Evolutionary conservation across 2,329 filamentous ascomycete species (phyloP), one percentile per base, ranked within the genome.

Genomic region (Juglanconis sp.): DNA sequence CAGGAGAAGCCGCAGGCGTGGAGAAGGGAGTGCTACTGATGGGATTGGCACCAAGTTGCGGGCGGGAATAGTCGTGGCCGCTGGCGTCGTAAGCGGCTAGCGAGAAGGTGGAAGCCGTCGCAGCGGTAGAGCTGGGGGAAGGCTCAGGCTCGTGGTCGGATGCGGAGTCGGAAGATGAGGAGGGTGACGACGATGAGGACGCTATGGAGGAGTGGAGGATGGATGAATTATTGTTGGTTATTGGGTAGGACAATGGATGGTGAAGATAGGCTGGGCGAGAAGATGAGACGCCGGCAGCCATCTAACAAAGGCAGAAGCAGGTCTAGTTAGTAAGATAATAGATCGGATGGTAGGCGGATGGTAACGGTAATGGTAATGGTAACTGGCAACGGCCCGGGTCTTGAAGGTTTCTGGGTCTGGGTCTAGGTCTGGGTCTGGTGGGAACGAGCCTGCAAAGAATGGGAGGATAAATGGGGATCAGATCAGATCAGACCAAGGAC

Each of bases 231-330:
- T 60, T 61, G 59, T 56, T 54, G 17, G 46, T 5, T 48, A 7
- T n/a, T 62, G 60, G 46, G 57, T 56, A 46, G 57, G 57, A 61
- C 57, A 63, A 55, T 61, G 57, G 50, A 44, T 60, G 53, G 59
- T 64, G 59, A 49, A 63, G 61, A 51, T 62, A 52, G 53, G 54
- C 56, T 59, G 56, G 56, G 46, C 56, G 62, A 60, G 62, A 49
- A 63, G 62, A 62, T 52, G 62, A 60, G 57, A 62, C 61, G 59
- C 59, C 60, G 62, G 62, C 60, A 59, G 62, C 62, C 62, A 64
- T 64, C 62, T 64, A 64, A 64, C 59, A 62, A 56, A 61, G 59
- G 53, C 36, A 53, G 38, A 53, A 54, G 48, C 40, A 51, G 15
- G 55, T 44, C 30, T 38, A 57, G 61, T 63, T 61, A 63, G 61